These are phyloP conservation scores for Flueggea neowawraea DNA, from an alignment of 441 rosid species.

Conservation along the genomic window DNA sequence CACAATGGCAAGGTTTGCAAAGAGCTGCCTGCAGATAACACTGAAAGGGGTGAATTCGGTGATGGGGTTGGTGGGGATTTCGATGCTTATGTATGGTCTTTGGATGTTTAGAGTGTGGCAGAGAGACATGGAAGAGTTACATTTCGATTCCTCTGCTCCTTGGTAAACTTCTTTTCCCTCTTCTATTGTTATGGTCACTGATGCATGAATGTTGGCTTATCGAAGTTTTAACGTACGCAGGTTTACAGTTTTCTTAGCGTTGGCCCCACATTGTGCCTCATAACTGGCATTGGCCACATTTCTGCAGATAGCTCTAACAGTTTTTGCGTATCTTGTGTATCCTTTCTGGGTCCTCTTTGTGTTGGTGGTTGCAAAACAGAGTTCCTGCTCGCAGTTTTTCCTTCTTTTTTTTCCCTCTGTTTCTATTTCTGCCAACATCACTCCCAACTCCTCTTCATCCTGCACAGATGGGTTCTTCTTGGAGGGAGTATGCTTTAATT, in stretches of 20 bases:
- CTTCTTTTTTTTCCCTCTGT: too few relatives aligned
- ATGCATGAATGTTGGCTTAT: background rate
- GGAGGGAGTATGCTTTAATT: background rate
- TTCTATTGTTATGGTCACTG: background rate
- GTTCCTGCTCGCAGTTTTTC: too few relatives aligned
- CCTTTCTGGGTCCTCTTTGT: constrained; percentile 20
- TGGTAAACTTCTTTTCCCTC: constrained; percentile 35
- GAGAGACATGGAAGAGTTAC: constrained; percentile 43
- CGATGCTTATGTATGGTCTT: constrained; percentile 55
- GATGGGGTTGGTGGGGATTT: constrained; percentile 70
- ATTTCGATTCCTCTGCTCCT: constrained; percentile 33
- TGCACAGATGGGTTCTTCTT: too few relatives aligned
- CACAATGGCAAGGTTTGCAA: constrained; percentile 45
- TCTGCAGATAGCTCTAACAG: constrained; percentile 44
- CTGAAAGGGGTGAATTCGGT: constrained; percentile 69
- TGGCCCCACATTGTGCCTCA: constrained; percentile 39
- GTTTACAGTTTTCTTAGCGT: constrained; percentile 32
- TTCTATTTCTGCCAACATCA: too few relatives aligned
- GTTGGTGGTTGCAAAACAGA: too few relatives aligned
- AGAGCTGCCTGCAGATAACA: constrained; percentile 51
- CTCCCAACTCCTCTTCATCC: background rate
- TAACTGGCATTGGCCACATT: constrained; percentile 47
- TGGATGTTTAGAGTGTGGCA: constrained; percentile 64
- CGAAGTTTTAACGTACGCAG: constrained; percentile 20
- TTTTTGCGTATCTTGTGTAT: constrained; percentile 54